Evolutionary conservation across 2,329 filamentous ascomycete species (phyloP).

Genomic region (Stagonosporopsis cucurbitacearum): DNA sequence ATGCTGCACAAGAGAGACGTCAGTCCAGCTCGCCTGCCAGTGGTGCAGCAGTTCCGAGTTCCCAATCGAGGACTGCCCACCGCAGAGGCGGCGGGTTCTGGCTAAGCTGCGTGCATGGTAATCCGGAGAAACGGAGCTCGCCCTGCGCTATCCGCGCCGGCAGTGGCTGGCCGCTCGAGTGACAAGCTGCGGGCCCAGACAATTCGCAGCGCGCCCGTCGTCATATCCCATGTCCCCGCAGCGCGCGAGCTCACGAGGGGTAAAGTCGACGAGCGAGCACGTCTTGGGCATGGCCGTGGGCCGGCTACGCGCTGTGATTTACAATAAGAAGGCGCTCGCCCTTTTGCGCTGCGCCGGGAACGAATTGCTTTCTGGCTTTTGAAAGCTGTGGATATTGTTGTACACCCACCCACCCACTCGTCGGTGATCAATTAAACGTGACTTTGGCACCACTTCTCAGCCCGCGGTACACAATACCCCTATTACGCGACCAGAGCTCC

Average conservation of each 20-base stretch:
- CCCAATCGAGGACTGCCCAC: constrained; percentile 15
- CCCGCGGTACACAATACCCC: constrained; percentile 6
- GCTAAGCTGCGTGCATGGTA: constrained; percentile 13
- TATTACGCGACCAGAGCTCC: constrained; percentile 27
- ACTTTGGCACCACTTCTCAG: constrained; percentile 3
- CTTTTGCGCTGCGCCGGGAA: constrained; percentile 15
- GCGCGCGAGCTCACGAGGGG: constrained; percentile 35
- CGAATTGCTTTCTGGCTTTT: not conserved
- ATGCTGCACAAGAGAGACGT: too few species aligned
- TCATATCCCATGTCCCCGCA: constrained; percentile 46
- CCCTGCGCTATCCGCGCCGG: constrained; percentile 25
- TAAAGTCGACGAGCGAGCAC: constrained; percentile 1
- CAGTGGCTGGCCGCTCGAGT: constrained; percentile 22
- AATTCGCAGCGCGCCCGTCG: constrained; percentile 34
- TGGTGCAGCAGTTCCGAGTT: too few species aligned
- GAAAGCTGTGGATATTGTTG: not conserved
- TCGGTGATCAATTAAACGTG: too few species aligned
- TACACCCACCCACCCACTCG: too few species aligned
- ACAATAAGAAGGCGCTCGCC: constrained; percentile 34
- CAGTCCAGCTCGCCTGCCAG: too few species aligned
- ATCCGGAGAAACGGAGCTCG: constrained; percentile 38
- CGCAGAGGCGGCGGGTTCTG: constrained; percentile 25
- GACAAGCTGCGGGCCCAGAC: constrained; percentile 37
- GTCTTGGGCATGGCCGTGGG: not conserved
- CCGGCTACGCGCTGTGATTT: constrained; percentile 16